These are phyloP conservation scores for Cyberlindnera euphorbiiphila DNA, from an alignment of 805 yeast species.

Conservation along the genomic window DNA sequence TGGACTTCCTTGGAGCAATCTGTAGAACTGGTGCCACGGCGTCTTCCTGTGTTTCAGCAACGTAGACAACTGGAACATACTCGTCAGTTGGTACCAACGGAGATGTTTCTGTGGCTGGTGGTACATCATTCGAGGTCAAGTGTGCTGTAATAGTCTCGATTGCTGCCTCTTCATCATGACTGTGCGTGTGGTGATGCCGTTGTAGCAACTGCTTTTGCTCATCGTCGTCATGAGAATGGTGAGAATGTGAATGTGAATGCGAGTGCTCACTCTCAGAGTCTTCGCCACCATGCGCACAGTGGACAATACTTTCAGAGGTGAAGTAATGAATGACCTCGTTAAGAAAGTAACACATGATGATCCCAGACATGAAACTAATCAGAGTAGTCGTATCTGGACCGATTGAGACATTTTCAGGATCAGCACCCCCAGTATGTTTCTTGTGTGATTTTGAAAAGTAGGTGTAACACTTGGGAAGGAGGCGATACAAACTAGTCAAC, in stretches of 20 bases:
- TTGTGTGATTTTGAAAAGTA: constrained; percentile 37
- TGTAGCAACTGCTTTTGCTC: no score
- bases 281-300: constrained; percentile 67
- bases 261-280: constrained; percentile 22
- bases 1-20: constrained; percentile 10
- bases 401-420: constrained; percentile 4
- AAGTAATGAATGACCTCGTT: constrained; percentile 66
- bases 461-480: constrained; percentile 63
- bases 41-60: background rate
- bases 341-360: constrained; percentile 51
- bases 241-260: constrained; percentile 15
- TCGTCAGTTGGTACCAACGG: constrained; percentile 1
- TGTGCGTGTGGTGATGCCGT: background rate
- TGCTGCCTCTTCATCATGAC: constrained; percentile 6
- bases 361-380: constrained; percentile 54
- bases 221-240: constrained; percentile 4
- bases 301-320: constrained; percentile 81
- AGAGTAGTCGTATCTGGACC: constrained; percentile 37
- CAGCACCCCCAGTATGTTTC: constrained; percentile 11
- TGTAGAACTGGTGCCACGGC: background rate
- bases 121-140: background rate
- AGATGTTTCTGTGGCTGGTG: constrained; percentile 3
- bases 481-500: constrained; percentile 70
- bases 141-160: constrained; percentile 4
- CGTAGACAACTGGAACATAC: background rate